Base-by-base conservation (phyloP, 2,329 filamentous ascomycete species). In the Kalaharituber pfeilii region DNA sequence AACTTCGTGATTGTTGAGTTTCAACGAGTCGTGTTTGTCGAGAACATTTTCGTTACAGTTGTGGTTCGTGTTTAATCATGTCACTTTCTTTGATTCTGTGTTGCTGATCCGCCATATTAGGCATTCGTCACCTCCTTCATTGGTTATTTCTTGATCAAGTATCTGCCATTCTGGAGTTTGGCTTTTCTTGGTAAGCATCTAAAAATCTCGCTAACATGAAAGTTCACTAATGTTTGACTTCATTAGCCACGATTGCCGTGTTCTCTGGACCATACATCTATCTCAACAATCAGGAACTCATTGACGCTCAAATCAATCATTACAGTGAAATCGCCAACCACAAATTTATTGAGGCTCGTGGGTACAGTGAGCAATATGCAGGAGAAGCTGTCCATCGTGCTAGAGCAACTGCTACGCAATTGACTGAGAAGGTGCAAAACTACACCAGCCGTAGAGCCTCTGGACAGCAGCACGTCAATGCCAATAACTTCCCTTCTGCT, bases 1-100 rank as follows among this genome's bases (percentile, higher is more conserved):
- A 84, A 84, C 73, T 84, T 84, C 68, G 79, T 83, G 62, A 73
- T 82, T 57, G 81, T 84, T 55, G 81, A 84, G 70, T 71, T 74
- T 51, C 81, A 84, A 71, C 75, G 80, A 58, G 76, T 84, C 60
- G 65, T 83, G 54, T 84, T 79, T 60, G 80, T 75, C 44, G 81
- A 84, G 73, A 84, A 82, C 62, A 67, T 83, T 55, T 68, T 70
- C 59, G 75, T 72, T 54, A 82, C 80, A 22, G 68, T 70, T 63
- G 73, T 72, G 61, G 80, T 82, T 72, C 68, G 79, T 71, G 53
- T 22, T 45, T 26, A 24, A 27, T 24, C 50, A n/a, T n/a, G n/a
- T 26, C 27, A 39, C 49, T 27, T 36, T 33, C 20, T 54, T n/a
- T 28, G 42, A 44, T 25, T 45, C 36, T 27, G 22, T 47, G 22